Conservation (phyloP, 2,329 filamentous ascomycete species). For the Myriangium duriaei region DNA sequence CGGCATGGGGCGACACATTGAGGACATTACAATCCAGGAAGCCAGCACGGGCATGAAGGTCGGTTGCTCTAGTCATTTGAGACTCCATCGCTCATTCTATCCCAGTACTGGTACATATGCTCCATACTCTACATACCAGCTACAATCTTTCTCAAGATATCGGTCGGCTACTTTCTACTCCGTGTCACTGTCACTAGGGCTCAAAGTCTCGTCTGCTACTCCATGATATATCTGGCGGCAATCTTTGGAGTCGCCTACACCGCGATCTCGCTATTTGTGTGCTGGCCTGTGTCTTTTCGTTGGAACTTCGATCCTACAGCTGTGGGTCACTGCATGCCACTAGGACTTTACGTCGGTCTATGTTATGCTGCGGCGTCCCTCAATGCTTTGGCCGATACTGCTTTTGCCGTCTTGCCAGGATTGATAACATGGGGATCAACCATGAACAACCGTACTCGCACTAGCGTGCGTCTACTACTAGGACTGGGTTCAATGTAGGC, state of each 20-base stretch:
- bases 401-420: constrained; percentile 28
- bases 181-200: constrained; percentile 34
- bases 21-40: constrained; percentile 13
- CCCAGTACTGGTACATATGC: constrained; percentile 42
- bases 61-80: not conserved
- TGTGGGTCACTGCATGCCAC: constrained; percentile 30
- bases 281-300: constrained; percentile 38
- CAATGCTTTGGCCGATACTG: constrained; percentile 30
- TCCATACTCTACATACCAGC: constrained; percentile 41
- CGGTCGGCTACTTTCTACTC: constrained; percentile 41
- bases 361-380: constrained; percentile 21
- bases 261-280: constrained; percentile 41
- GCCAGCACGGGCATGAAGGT: constrained; percentile 7
- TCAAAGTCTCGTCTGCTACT: constrained; percentile 35
- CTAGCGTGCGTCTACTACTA: constrained; percentile 26
- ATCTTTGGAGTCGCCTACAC: constrained; percentile 37
- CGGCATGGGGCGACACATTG: constrained; percentile 21
- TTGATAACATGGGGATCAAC: constrained; percentile 29
- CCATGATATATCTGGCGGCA: constrained; percentile 32
- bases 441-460: constrained; percentile 27
- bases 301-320: constrained; percentile 33
- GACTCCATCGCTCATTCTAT: not conserved
- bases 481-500: constrained; percentile 24
- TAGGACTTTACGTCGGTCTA: constrained; percentile 35
- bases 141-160: constrained; percentile 37